These are phyloP conservation scores for Orbilia quercus DNA, from an alignment of 2,329 filamentous ascomycete species.

Conservation along the genomic window DNA sequence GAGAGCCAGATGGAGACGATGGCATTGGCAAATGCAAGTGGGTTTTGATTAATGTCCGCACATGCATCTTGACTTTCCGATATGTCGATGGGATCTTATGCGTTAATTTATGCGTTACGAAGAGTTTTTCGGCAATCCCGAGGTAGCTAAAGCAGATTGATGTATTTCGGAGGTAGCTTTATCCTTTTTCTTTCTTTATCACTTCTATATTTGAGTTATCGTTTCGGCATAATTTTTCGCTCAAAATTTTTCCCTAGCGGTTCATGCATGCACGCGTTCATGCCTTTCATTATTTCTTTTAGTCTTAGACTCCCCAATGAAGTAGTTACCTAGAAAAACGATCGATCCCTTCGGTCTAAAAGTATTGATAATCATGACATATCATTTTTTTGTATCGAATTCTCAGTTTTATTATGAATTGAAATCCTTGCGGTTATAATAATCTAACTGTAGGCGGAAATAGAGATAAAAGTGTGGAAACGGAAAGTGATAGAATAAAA, in stretches of 20 bases:
- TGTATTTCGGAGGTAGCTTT: not conserved
- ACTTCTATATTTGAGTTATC: too few species aligned
- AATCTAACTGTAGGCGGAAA: not conserved
- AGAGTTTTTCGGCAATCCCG: not conserved
- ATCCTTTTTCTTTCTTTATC: not conserved
- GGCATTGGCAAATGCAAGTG: slow-evolving; percentile 15
- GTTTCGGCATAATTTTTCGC: slow-evolving; percentile 6
- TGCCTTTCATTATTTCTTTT: not conserved
- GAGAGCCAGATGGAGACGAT: slow-evolving; percentile 45
- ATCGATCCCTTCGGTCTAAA: not conserved
- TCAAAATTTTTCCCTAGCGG: slow-evolving; percentile 6
- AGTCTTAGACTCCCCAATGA: slow-evolving; percentile 6
- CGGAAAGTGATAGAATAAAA: not conserved
- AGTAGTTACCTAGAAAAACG: not conserved
- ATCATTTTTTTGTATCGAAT: not conserved
- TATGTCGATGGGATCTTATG: not conserved
- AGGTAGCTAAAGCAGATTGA: not conserved
- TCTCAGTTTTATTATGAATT: too few species aligned
- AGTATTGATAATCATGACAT: not conserved
- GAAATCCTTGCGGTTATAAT: not conserved
- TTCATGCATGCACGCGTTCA: not conserved
- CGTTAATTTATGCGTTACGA: not conserved
- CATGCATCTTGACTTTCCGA: not conserved
- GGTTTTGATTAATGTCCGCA: slow-evolving; percentile 11
- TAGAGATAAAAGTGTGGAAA: not conserved